Evolutionary conservation across 352 stramenopile species (phyloP).

Genomic region (Globisporangium splendens): DNA sequence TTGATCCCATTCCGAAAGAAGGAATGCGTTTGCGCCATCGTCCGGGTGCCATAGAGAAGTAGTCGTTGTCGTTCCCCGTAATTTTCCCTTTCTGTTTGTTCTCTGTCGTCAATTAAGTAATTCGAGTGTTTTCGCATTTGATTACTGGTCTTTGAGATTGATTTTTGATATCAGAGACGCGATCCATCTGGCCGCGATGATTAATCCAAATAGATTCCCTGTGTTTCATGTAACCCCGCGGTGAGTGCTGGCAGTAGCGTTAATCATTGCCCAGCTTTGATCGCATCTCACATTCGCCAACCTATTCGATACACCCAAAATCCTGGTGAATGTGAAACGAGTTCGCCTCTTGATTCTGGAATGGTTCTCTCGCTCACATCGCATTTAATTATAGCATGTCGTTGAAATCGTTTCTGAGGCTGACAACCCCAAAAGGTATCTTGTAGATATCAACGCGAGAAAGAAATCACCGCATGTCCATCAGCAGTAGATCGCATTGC

Average conservation of each 20-base stretch:
- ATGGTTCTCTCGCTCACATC: neutral
- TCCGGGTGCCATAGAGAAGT: slow-evolving; percentile 15
- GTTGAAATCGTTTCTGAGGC: no score
- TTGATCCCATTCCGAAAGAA: slow-evolving; percentile 17
- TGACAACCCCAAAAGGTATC: no score
- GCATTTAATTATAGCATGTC: no score
- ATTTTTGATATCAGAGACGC: neutral
- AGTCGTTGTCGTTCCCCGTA: slow-evolving; percentile 3
- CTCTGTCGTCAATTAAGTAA: slow-evolving; percentile 14
- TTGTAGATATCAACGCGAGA: no score
- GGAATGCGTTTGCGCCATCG: slow-evolving; percentile 6
- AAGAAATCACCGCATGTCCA: no score
- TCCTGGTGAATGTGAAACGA: neutral
- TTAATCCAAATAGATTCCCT: slow-evolving; percentile 4
- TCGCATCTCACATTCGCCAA: slow-evolving; percentile 9
- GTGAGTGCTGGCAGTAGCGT: neutral
- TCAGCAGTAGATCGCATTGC: no score
- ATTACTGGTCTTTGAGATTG: neutral
- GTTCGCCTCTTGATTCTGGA: neutral
- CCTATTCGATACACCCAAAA: neutral
- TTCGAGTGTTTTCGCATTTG: slow-evolving; percentile 9
- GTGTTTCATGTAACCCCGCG: neutral
- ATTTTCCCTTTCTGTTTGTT: slow-evolving; percentile 8
- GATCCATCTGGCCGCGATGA: neutral
- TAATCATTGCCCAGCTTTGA: no score